A percentile compares a stretch with the other conserved stretches of the same genome.
Conservation (phyloP, 2,329 filamentous ascomycete species). For the Arthrobotrys conoides region DNA sequence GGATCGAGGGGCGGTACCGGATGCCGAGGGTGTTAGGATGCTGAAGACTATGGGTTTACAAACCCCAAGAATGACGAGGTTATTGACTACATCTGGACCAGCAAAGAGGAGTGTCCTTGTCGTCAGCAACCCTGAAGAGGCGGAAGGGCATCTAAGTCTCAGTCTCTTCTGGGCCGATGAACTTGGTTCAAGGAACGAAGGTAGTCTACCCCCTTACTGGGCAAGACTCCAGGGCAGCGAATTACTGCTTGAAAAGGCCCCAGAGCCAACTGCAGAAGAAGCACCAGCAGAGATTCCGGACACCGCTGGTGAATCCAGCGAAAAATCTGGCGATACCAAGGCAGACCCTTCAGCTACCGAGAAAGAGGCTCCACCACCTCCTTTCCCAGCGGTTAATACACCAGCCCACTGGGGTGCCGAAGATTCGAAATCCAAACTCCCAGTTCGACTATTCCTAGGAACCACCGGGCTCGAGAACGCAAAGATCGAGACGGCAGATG, state of each 20-base stretch:
- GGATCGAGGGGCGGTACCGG: constrained; percentile 75
- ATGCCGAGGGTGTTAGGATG: constrained; percentile 74
- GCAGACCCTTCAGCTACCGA: constrained; percentile 19
- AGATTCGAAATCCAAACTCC: constrained; percentile 38
- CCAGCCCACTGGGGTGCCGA: constrained; percentile 44
- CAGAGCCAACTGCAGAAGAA: constrained; percentile 61
- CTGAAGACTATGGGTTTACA: constrained; percentile 74
- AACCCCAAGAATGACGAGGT: constrained; percentile 73
- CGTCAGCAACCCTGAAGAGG: constrained; percentile 73
- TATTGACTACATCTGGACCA: constrained; percentile 72
- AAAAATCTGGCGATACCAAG: constrained; percentile 32
- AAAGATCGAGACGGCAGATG: constrained; percentile 54
- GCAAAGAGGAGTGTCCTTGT: constrained; percentile 70
- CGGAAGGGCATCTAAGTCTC: constrained; percentile 74
- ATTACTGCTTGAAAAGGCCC: constrained; percentile 62
- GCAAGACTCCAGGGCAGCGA: constrained; percentile 63
- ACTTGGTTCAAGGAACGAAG: constrained; percentile 72
- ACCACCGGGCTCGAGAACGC: constrained; percentile 50
- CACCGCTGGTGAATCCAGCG: constrained; percentile 41
- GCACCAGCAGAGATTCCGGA: constrained; percentile 22
- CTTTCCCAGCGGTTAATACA: constrained; percentile 50
- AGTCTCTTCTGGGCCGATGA: constrained; percentile 72
- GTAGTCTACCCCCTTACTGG: constrained; percentile 75
- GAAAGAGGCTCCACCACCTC: constrained; percentile 39
- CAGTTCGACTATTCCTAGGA: constrained; percentile 50